These are phyloP conservation scores for Globisporangium rhizosaccharum DNA, from an alignment of 352 stramenopile species.

Conservation along the genomic window DNA sequence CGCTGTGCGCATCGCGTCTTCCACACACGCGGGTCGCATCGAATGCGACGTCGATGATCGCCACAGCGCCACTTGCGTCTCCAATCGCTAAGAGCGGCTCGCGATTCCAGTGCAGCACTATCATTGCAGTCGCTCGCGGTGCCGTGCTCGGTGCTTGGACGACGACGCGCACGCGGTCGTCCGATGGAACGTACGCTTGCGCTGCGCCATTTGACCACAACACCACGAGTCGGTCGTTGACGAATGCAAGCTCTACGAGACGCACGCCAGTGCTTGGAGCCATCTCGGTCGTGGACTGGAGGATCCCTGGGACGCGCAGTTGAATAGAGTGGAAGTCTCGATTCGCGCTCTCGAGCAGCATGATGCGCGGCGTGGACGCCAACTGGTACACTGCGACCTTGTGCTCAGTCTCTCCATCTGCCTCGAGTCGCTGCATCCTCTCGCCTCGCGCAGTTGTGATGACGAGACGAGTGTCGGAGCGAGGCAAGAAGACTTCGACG, in stretches of 20 bases:
- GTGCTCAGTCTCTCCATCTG: neutral
- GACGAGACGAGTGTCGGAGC: slow-evolving; percentile 18
- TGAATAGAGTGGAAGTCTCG: slow-evolving; percentile 16
- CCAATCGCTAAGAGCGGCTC: slow-evolving; percentile 8
- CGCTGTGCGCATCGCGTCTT: slow-evolving; percentile 6
- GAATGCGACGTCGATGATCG: slow-evolving; percentile 8
- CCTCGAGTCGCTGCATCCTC: slow-evolving; percentile 14
- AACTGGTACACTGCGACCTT: slow-evolving; percentile 26
- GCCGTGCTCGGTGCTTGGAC: slow-evolving; percentile 3
- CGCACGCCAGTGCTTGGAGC: slow-evolving; percentile 1
- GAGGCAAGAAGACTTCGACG: slow-evolving; percentile 27
- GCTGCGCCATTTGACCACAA: slow-evolving; percentile 30
- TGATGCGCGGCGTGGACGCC: slow-evolving; percentile 21
- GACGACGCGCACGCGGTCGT: slow-evolving; percentile 26
- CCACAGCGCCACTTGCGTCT: slow-evolving; percentile 4
- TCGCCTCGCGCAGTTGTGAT: slow-evolving; percentile 18
- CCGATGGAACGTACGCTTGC: slow-evolving; percentile 21
- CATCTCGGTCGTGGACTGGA: neutral
- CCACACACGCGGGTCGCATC: slow-evolving; percentile 1
- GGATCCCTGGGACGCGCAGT: slow-evolving; percentile 1
- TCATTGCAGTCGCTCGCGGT: slow-evolving; percentile 4
- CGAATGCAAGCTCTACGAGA: slow-evolving; percentile 5
- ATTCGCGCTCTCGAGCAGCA: slow-evolving; percentile 18
- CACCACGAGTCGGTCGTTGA: slow-evolving; percentile 12
- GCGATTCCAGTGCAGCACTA: neutral